Conservation (phyloP, 108 stramenopile genomes). For the Cylindrotheca closterium region DNA sequence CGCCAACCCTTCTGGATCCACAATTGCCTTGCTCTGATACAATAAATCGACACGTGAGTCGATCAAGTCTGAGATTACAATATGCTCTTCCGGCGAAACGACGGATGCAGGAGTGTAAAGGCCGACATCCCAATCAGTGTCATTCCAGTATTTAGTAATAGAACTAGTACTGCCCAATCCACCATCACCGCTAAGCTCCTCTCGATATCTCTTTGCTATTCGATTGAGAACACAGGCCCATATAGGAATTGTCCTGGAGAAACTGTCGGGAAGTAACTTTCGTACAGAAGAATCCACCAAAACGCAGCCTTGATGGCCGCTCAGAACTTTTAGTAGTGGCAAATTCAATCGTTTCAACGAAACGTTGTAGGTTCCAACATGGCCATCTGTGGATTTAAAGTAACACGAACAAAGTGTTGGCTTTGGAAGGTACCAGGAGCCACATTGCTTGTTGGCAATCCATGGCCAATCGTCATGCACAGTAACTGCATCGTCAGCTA, state of each 20-base stretch:
- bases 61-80: slow-evolving; percentile 38
- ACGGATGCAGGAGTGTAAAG: slow-evolving; percentile 54
- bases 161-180: background rate
- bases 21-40: slow-evolving; percentile 55
- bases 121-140: slow-evolving; percentile 34
- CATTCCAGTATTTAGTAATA: background rate
- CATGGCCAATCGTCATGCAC: slow-evolving; percentile 28
- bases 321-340: slow-evolving; percentile 34
- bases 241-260: slow-evolving; percentile 76
- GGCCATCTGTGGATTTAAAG: slow-evolving; percentile 85
- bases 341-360: slow-evolving; percentile 69
- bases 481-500: background rate
- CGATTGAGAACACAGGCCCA: slow-evolving; percentile 75
- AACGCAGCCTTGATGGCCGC: slow-evolving; percentile 25
- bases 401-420: slow-evolving; percentile 28
- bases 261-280: slow-evolving; percentile 65
- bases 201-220: slow-evolving; percentile 38
- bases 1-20: slow-evolving; percentile 30
- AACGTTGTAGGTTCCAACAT: slow-evolving; percentile 49
- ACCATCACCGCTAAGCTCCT: no score
- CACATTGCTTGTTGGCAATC: slow-evolving; percentile 63
- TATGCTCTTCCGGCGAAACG: slow-evolving; percentile 51
- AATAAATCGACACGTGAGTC: slow-evolving; percentile 53
- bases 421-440: slow-evolving; percentile 59
- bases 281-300: slow-evolving; percentile 71